A percentile compares a stretch with the other conserved stretches of the same genome.
Evolutionary conservation across 345 rosid genomes (phyloP).

Genomic region (Mercurialis annua): DNA sequence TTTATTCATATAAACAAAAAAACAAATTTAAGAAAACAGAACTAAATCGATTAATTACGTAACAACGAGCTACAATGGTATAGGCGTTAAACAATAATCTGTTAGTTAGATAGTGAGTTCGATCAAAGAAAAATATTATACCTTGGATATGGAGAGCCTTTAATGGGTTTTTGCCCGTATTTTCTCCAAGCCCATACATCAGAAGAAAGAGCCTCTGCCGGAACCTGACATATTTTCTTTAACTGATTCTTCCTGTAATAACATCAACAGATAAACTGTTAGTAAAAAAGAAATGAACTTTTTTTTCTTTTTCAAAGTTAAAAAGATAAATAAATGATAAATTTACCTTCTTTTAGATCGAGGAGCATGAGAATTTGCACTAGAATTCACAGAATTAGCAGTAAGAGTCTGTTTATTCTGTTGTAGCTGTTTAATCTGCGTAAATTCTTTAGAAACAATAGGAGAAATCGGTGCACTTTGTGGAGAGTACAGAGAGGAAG

Average conservation of each 20-base stretch:
- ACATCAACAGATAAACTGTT: background rate
- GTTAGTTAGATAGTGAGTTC: too few relatives aligned
- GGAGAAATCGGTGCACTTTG: constrained; percentile 35
- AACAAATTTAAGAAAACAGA: constrained; percentile 14
- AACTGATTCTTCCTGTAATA: constrained; percentile 72
- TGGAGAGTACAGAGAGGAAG: constrained; percentile 17
- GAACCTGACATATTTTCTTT: constrained; percentile 86
- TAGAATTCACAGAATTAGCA: constrained; percentile 25
- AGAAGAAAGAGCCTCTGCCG: constrained; percentile 79
- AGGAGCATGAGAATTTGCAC: constrained; percentile 47
- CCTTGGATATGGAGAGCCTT: constrained; percentile 99
- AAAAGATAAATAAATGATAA: background rate
- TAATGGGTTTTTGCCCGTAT: constrained; percentile 99
- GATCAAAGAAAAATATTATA: constrained; percentile 1
- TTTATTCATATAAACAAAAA: constrained; percentile 14
- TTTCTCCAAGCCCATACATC: constrained; percentile 99
- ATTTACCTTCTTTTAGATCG: constrained; percentile 86
- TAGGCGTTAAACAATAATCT: too few relatives aligned
- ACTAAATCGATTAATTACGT: background rate
- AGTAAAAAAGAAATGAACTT: background rate
- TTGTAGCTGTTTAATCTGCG: constrained; percentile 18
- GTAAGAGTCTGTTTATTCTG: constrained; percentile 32
- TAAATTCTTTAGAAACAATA: constrained; percentile 23
- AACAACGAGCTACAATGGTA: background rate
- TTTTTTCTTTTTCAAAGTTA: background rate